Evolutionary conservation across 257 asterid genomes (phyloP).

Genomic region (Rubia yunnanensis): DNA sequence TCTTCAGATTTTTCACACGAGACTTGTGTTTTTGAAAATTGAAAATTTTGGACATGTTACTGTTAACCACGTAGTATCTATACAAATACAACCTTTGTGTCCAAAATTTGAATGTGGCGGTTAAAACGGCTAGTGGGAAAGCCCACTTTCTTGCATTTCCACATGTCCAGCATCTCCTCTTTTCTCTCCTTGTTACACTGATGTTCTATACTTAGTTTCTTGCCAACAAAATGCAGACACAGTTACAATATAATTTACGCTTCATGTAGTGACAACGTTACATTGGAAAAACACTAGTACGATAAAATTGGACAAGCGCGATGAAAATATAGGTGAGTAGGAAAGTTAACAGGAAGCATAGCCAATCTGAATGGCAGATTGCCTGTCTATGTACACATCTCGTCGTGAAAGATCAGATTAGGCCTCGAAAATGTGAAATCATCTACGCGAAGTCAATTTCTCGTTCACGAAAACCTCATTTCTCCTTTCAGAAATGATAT

Average conservation of each 20-base stretch:
- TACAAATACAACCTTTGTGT: constrained; percentile 3
- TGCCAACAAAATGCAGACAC: background rate
- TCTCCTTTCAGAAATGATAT: too few relatives aligned
- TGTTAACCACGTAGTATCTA: constrained; percentile 3
- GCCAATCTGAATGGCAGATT: background rate
- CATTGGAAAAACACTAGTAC: background rate
- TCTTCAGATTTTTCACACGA: background rate
- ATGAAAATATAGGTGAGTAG: background rate
- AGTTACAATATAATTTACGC: too few relatives aligned
- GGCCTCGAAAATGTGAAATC: background rate
- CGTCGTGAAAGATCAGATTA: background rate
- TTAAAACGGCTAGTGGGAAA: constrained; percentile 23
- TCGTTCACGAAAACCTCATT: too few relatives aligned
- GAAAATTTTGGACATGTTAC: background rate
- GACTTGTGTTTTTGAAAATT: background rate
- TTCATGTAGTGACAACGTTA: too few relatives aligned
- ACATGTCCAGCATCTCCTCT: constrained; percentile 3
- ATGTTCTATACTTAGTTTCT: background rate
- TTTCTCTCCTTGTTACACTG: background rate
- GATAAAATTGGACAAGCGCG: too few relatives aligned
- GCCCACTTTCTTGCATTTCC: constrained; percentile 20
- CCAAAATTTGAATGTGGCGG: constrained; percentile 20
- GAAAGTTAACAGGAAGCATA: background rate
- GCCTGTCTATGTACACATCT: constrained; percentile 19
- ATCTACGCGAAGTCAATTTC: too few relatives aligned